A percentile compares a stretch with the other conserved stretches of the same genome.
phyloP scores from a whole-genome alignment of 768 basidiomycete species.

The Porphyrellus cyaneotinctus region DNA sequence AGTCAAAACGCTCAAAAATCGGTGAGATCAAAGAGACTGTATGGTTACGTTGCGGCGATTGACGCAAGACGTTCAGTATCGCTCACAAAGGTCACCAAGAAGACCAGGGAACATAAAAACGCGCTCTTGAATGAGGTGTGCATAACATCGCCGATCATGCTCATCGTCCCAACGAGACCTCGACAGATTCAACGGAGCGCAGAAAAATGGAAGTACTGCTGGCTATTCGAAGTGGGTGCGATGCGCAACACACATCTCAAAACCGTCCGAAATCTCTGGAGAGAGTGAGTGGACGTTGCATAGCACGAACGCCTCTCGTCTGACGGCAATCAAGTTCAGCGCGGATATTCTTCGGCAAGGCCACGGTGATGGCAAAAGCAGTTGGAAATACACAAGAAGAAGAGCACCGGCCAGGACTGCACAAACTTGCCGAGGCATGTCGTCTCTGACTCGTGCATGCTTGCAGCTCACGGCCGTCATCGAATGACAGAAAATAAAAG shows the following conservation, averaged over 20 bases:
- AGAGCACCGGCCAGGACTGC: conserved; percentile 76
- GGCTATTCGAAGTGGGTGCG: conserved; percentile 91
- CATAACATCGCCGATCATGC: conserved; percentile 8
- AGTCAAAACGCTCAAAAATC: conserved; percentile 84
- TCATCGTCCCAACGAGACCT: conserved; percentile 25
- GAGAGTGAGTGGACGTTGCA: conserved; percentile 55
- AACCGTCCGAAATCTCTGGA: conserved; percentile 91
- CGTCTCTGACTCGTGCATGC: conserved; percentile 15
- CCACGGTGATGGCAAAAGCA: conserved; percentile 93
- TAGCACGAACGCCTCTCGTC: neutral
- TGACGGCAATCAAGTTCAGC: conserved; percentile 45
- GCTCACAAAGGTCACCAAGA: conserved; percentile 90
- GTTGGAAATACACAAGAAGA: conserved; percentile 83
- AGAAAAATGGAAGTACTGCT: conserved; percentile 93
- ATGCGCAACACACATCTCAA: conserved; percentile 95
- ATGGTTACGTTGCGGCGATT: neutral
- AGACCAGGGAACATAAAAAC: conserved; percentile 88
- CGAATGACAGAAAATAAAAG: conserved; percentile 77
- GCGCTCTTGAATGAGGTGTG: conserved; percentile 75
- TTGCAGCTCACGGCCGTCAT: conserved; percentile 5
- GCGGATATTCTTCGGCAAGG: conserved; percentile 84
- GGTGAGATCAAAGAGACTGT: conserved; percentile 46
- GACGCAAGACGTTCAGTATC: conserved; percentile 53
- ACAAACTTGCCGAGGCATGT: conserved; percentile 75
- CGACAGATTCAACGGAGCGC: conserved; percentile 72